phyloP scores from a whole-genome alignment of 192 early-diverging fungal genomes.

The Allomyces macrogynus region DNA sequence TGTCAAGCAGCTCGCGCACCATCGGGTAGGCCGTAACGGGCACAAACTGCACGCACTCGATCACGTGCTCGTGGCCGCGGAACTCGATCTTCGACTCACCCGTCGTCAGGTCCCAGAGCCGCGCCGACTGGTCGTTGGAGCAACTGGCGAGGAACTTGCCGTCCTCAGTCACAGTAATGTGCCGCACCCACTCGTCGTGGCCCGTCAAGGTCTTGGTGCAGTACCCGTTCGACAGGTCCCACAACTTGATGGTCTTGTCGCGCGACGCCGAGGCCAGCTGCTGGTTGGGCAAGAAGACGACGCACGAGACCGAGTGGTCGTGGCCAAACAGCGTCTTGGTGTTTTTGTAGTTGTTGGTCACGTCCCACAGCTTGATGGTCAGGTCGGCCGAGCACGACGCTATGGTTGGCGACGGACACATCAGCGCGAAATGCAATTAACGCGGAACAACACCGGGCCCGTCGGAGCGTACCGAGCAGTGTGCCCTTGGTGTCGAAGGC shows the following conservation, averaged over 20 bases:
- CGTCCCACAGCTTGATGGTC: slow-evolving; percentile 79
- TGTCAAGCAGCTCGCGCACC: slow-evolving; percentile 47
- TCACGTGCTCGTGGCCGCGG: slow-evolving; percentile 85
- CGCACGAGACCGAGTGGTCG: slow-evolving; percentile 76
- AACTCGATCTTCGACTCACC: slow-evolving; percentile 61
- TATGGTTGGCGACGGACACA: slow-evolving; percentile 5
- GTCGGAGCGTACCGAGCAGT: slow-evolving; percentile 37
- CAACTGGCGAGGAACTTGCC: slow-evolving; percentile 49
- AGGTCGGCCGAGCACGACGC: slow-evolving; percentile 83
- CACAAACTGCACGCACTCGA: slow-evolving; percentile 74
- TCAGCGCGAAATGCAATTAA: not conserved
- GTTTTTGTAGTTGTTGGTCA: slow-evolving; percentile 62
- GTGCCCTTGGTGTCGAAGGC: slow-evolving; percentile 66
- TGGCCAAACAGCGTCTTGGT: slow-evolving; percentile 73
- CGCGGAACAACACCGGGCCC: too few species aligned
- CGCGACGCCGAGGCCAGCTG: slow-evolving; percentile 70
- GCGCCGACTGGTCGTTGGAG: slow-evolving; percentile 77
- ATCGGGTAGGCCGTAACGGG: slow-evolving; percentile 41
- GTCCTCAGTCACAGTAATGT: slow-evolving; percentile 42
- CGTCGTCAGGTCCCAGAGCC: slow-evolving; percentile 51
- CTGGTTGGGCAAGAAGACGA: slow-evolving; percentile 49
- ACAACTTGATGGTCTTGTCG: slow-evolving; percentile 76
- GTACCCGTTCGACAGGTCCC: slow-evolving; percentile 53
- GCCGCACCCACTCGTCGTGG: slow-evolving; percentile 77
- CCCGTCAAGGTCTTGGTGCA: slow-evolving; percentile 60